phyloP scores from a whole-genome alignment of 805 yeast genomes.

The Kodamaea lidongshanica region DNA sequence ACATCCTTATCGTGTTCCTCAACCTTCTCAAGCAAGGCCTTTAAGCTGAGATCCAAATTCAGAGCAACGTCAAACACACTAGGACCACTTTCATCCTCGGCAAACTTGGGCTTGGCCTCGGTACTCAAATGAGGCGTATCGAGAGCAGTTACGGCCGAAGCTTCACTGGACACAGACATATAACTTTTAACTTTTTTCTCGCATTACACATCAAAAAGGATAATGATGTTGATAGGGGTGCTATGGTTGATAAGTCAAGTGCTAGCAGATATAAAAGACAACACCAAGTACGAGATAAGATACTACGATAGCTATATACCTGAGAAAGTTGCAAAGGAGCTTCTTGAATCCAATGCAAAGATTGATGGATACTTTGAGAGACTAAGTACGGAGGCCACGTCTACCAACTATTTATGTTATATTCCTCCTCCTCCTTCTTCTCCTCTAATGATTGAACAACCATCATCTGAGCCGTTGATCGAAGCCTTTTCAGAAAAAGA shows the following conservation, averaged over 20 bases:
- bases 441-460: no score
- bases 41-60: constrained; percentile 24
- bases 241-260: not conserved
- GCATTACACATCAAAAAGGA: not conserved
- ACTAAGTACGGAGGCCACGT: constrained; percentile 7
- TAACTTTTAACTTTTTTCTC: not conserved
- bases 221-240: constrained; percentile 1
- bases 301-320: constrained; percentile 16
- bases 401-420: constrained; percentile 16
- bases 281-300: constrained; percentile 13
- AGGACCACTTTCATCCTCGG: constrained; percentile 7
- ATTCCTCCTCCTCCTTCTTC: constrained; percentile 14
- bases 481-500: constrained; percentile 8
- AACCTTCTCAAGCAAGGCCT: constrained; percentile 16
- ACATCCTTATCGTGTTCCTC: constrained; percentile 26
- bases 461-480: not conserved
- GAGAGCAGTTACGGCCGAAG: constrained; percentile 19
- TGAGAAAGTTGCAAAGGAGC: constrained; percentile 7
- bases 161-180: constrained; percentile 3
- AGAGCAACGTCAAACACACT: constrained; percentile 28
- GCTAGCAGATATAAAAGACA: not conserved
- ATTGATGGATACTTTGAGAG: constrained; percentile 14
- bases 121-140: constrained; percentile 27
- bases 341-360: constrained; percentile 8
- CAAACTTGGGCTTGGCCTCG: constrained; percentile 4